Evolutionary conservation across 2,329 filamentous ascomycete genomes (phyloP).

Genomic region (Sclerotinia spermophila): DNA sequence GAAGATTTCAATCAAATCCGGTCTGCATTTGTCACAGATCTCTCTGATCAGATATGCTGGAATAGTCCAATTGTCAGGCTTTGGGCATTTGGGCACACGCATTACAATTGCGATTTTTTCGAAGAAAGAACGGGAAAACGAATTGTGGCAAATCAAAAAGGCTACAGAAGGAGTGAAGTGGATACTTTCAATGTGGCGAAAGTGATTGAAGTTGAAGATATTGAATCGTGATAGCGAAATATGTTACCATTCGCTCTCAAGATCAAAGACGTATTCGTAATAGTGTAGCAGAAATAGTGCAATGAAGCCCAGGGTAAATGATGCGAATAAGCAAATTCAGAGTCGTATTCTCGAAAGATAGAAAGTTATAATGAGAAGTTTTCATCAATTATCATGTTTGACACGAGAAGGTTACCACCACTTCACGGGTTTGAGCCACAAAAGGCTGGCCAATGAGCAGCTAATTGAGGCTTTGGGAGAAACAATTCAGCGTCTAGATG

Average conservation of each 20-base stretch:
- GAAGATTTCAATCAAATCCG: constrained; percentile 26
- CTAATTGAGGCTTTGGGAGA: not conserved
- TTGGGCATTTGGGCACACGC: constrained; percentile 47
- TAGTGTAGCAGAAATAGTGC: not conserved
- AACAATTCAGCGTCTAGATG: not conserved
- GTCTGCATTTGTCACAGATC: constrained; percentile 52
- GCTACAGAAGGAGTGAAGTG: constrained; percentile 30
- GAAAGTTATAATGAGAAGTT: not conserved
- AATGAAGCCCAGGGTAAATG: not conserved
- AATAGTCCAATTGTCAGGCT: constrained; percentile 36
- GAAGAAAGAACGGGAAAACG: constrained; percentile 30
- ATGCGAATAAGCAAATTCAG: not conserved
- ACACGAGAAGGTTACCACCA: not conserved
- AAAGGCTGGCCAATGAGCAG: not conserved
- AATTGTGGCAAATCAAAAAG: constrained; percentile 45
- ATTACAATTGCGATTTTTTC: constrained; percentile 42
- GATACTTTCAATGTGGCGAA: not conserved
- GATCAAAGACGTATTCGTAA: not conserved
- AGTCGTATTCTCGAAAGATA: not conserved
- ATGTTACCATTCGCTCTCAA: not conserved
- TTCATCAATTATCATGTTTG: not conserved
- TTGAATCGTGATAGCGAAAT: not conserved
- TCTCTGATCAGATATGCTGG: constrained; percentile 36
- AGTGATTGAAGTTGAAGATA: not conserved
- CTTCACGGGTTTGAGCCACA: not conserved